Base-by-base conservation (phyloP, 2,329 filamentous ascomycete genomes). In the Microsporum canis region DNA sequence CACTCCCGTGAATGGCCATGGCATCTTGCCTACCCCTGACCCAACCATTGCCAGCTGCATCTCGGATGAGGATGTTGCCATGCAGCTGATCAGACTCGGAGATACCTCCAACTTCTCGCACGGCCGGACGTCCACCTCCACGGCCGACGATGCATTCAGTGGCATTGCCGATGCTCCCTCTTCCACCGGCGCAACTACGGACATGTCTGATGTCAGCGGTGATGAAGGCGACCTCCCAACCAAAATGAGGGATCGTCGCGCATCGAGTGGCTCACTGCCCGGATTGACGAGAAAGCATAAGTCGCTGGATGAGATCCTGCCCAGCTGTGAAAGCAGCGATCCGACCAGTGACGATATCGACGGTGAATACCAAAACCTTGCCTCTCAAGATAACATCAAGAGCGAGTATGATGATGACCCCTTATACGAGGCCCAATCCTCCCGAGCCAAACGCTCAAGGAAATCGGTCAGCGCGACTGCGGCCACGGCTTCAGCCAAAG, bases 31-130 rank as follows among this genome's bases (percentile, higher is more conserved):
- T 23, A 99, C 94, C 1, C 94, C 94, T 31, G 94, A 97, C 69
- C 92, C 92, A n/a, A 99, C 94, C 10, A 88, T 97, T 68, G 89
- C 89, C 60, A 97, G 92, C 76, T 95, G 90, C 73, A 92, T 99
- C 74, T 97, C 92, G 12, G 94, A 99, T 72, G 94, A 99, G 75
- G 94, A 99, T 75, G 94, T 97, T 64, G 94, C 94, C 61, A 87
- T 96, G 71, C 94, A 97, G 76, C 80, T 99, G 69, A 97, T 99
- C 86, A 88, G 92, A 67, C 83, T 99, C 60, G 91, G 94, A 53
- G 91, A 96, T 72, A 89, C 91, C 68, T 94, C 91, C 61, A 95
- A 95, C 72, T 88, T 95, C 70, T 95, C 91, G 1, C 89, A 96
- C 69, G 91, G 91, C 60, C 88, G 92, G 66, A 95, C 90, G 2